phyloP scores from a whole-genome alignment of 306 rosid genomes.

The Gillenia trifoliata region DNA sequence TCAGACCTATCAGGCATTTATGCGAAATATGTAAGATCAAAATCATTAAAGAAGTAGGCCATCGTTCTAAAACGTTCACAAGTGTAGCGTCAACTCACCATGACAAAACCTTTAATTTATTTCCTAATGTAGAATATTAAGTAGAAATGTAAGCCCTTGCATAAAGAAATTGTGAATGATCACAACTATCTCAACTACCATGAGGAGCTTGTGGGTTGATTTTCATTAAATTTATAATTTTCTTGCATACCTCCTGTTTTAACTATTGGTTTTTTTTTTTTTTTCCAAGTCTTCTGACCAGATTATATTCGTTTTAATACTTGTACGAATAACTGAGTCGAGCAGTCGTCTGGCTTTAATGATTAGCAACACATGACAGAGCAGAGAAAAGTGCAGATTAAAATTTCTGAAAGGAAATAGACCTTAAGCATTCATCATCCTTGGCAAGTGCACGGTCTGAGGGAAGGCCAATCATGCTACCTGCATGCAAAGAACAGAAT shows the following conservation, averaged over 20 bases:
- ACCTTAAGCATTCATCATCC: constrained; percentile 91
- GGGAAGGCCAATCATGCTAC: constrained; percentile 90
- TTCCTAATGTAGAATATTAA: not conserved
- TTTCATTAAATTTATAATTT: not conserved
- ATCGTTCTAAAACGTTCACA: not conserved
- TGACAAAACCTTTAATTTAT: not conserved
- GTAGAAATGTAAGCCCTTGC: not conserved
- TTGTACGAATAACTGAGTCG: not conserved
- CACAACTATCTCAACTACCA: not conserved
- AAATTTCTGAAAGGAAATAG: constrained; percentile 22
- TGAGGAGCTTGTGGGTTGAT: not conserved
- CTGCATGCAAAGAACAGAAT: constrained; percentile 36
- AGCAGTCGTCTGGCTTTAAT: not conserved
- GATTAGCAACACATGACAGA: not conserved
- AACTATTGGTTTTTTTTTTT: not conserved
- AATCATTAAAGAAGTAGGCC: not conserved
- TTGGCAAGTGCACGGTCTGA: constrained; percentile 86
- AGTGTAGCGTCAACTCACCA: not conserved
- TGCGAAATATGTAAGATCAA: not conserved
- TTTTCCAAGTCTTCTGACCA: not conserved
- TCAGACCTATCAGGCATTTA: not conserved
- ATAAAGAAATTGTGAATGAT: not conserved
- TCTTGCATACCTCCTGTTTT: not conserved
- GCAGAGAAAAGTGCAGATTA: constrained; percentile 12
- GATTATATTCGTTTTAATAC: not conserved